Evolutionary conservation across 371 early-diverging fungal species (phyloP).

Genomic region (Rhizomucor miehei): DNA sequence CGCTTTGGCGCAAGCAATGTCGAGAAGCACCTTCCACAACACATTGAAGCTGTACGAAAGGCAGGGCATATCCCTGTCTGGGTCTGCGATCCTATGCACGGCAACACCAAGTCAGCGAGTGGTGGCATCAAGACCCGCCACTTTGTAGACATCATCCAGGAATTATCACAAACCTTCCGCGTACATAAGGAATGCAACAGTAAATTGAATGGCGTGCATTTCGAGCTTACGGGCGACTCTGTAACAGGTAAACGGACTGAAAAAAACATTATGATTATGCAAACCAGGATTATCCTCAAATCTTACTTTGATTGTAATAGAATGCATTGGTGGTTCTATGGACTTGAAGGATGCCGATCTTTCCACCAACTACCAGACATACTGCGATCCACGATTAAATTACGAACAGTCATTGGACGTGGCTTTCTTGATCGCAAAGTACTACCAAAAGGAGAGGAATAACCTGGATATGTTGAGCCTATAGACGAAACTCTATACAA

Average conservation of each 20-base stretch:
- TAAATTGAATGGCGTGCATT: slow-evolving; percentile 91
- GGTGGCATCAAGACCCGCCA: slow-evolving; percentile 90
- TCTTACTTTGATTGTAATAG: slow-evolving; percentile 31
- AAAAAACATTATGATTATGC: not conserved
- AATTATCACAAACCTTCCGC: slow-evolving; percentile 77
- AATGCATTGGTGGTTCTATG: slow-evolving; percentile 96
- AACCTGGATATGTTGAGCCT: slow-evolving; percentile 36
- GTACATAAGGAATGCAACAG: slow-evolving; percentile 78
- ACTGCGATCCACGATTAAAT: slow-evolving; percentile 94
- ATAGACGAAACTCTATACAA: slow-evolving; percentile 6
- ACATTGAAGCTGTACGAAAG: slow-evolving; percentile 84
- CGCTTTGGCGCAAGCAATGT: slow-evolving; percentile 90
- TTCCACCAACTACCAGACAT: slow-evolving; percentile 87
- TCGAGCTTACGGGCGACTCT: slow-evolving; percentile 93
- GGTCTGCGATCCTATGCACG: slow-evolving; percentile 98
- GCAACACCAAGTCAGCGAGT: slow-evolving; percentile 85
- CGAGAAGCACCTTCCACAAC: slow-evolving; percentile 76
- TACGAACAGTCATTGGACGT: slow-evolving; percentile 96
- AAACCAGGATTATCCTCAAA: not conserved
- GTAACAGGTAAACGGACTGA: slow-evolving; percentile 58
- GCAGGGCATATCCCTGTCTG: slow-evolving; percentile 90
- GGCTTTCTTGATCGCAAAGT: slow-evolving; percentile 91
- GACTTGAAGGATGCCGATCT: slow-evolving; percentile 80
- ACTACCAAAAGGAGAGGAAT: slow-evolving; percentile 66
- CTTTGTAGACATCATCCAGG: slow-evolving; percentile 79